Evolutionary conservation across 148 eudicot genomes (phyloP).

Genomic region (Chenopodium berlandieri): DNA sequence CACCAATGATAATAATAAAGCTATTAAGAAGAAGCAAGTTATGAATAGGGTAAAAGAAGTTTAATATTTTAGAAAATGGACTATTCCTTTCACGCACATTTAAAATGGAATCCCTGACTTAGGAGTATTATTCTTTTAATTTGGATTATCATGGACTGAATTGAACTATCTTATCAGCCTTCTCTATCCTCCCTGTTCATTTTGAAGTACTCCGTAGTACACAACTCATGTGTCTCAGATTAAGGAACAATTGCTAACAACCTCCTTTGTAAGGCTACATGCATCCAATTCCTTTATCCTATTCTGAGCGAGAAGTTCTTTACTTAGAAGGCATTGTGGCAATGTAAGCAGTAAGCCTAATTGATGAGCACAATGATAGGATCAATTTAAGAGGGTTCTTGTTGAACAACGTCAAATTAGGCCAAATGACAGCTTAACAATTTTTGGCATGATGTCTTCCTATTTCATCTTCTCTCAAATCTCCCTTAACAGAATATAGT

Average conservation of each 20-base stretch:
- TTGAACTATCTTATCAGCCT: neutral
- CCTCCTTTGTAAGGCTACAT: neutral
- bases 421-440: neutral
- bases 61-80: neutral
- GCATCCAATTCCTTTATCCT: neutral
- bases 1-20: neutral
- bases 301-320: neutral
- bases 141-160: neutral
- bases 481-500: too few species aligned
- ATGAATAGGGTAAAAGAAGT: neutral
- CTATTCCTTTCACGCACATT: neutral
- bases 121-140: neutral
- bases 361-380: neutral
- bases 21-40: neutral
- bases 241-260: neutral
- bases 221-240: neutral
- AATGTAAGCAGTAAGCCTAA: neutral
- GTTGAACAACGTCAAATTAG: neutral
- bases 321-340: neutral
- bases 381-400: neutral
- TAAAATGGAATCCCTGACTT: neutral
- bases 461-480: too few species aligned
- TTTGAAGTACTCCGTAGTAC: neutral
- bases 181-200: neutral
- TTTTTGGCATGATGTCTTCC: too few species aligned